Conservation (phyloP, 768 basidiomycete genomes). For the Termitomyces sp. region DNA sequence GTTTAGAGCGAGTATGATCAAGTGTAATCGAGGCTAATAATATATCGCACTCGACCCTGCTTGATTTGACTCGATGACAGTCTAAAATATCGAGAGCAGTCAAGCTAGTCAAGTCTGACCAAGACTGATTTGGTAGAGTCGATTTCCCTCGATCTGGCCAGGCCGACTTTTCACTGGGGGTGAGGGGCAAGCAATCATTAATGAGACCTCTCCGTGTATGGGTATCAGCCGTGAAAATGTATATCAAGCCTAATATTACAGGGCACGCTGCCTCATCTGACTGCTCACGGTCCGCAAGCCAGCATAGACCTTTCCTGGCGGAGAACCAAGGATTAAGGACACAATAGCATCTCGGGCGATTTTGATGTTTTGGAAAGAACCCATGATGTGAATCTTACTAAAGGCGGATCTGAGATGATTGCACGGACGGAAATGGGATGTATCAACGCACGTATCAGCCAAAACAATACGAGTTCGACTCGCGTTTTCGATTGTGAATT, state of each 20-base stretch:
- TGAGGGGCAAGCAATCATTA: not conserved
- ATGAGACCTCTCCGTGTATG: not conserved
- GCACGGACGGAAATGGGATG: not conserved
- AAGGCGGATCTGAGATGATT: constrained; percentile 10
- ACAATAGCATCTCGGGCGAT: constrained; percentile 96
- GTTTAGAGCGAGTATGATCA: not conserved
- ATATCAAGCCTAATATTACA: constrained; percentile 40
- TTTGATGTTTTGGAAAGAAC: constrained; percentile 98
- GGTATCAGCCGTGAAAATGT: constrained; percentile 1
- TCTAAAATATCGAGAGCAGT: not conserved
- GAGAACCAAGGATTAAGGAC: constrained; percentile 91
- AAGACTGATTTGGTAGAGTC: not conserved
- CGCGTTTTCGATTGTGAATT: constrained; percentile 97
- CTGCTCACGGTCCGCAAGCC: constrained; percentile 88
- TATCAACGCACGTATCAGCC: constrained; percentile 84
- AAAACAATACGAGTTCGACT: constrained; percentile 97
- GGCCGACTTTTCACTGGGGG: not conserved
- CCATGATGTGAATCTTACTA: constrained; percentile 98
- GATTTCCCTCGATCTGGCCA: not conserved
- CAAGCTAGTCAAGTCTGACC: not conserved
- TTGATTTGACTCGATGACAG: not conserved
- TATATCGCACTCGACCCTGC: not conserved
- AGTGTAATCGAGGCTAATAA: not conserved
- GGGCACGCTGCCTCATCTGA: constrained; percentile 88
- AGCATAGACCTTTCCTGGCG: constrained; percentile 92